Evolutionary conservation across 106 monocot species (phyloP), one percentile per base, ranked within the genome.

Genomic region (Agapanthus africanus): DNA sequence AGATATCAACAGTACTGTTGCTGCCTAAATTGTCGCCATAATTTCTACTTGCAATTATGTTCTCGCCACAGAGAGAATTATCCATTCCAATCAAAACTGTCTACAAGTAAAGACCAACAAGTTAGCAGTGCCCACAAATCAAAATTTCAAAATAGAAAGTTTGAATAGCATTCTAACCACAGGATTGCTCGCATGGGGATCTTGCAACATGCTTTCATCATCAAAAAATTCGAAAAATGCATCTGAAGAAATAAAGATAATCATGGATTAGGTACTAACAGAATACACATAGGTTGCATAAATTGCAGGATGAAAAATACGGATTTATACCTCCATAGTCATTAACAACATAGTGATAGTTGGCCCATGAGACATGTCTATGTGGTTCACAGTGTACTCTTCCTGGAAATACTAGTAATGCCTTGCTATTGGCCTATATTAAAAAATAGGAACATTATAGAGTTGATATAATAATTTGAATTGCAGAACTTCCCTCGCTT

Each of bases 181-280:
- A 64, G 79, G 83, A 59, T 78, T 88, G 66, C 80, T 82, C 74
- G 82, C 75, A 41, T 10, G 41, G 68, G 25, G 73, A 74, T 92
- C 88, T 74, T 79, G 78, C 76, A 88, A 78, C 50, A 92, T 80
- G 71, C 78, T 82, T 57, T 81, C 77, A 62, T 76, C 76, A 69
- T 92, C 85, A 68, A 80, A 79, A 65, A 92, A 57, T 69, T 92
- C 88, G 76, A 92, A 82, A 70, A 85, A 85, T 41, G 88, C 76
- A 73, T 88, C 92, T 92, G 90, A 51, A 79, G 65, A 56, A 66
- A 57, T 41, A 41, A 42, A 40, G n/a, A 41, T 35, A 40, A 73
- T 6, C 4, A 41, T 54, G 57, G 15, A 38, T 42, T 74, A 79
- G 54, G 28, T 54, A 25, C 22, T 74, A 54, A 54, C 19, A 28